Evolutionary conservation across 2,329 filamentous ascomycete species (phyloP), one percentile per base, ranked within the genome.

Genomic region (Cladosporium velox): DNA sequence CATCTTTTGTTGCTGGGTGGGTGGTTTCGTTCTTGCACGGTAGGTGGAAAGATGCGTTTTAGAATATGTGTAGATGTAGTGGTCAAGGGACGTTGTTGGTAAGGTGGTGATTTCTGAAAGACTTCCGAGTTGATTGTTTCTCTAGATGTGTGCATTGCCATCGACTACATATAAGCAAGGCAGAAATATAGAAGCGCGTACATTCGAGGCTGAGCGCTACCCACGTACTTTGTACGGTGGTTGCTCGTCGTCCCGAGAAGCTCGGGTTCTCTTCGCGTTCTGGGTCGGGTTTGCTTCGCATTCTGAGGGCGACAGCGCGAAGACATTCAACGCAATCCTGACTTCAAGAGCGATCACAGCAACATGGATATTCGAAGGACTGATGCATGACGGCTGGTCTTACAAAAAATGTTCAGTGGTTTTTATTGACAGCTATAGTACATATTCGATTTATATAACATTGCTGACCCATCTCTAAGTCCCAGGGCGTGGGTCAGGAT

Each of bases 241-340:
- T 30, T 57, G 28, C 18, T 55, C 18, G 28, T 55, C 26, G 54
- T 57, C 54, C 32, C 54, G 55, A 58, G 32, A 10, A 35, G 55
- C 55, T 58, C 55, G 55, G 55, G 55, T 41, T 58, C 14, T 14
- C 55, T n/a, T 58, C 55, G 55, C 55, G 34, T 35, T 58, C 55
- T 54, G 24, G 4, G 15, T 15, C 49, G 24, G 24, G 28, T 24
- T 54, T 26, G 24, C 41, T 47, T 47, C 41, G 41, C 41, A n/a
- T 47, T 47, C 38, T 44, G 14, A 18, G 35, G 5, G 35, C 35
- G 18, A n/a, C 11, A 24, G n/a, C 41, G 41, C 41, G n/a, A 47
- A 7, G 41, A 47, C 41, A 8, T 47, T 47, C n/a, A 24, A 47
- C n/a, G n/a, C 41, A 47, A 47, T 35, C 34, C 8, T 34, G 8